These are phyloP conservation scores for Corymbia maculata DNA, from an alignment of 345 rosid species.

Conservation along the genomic window DNA sequence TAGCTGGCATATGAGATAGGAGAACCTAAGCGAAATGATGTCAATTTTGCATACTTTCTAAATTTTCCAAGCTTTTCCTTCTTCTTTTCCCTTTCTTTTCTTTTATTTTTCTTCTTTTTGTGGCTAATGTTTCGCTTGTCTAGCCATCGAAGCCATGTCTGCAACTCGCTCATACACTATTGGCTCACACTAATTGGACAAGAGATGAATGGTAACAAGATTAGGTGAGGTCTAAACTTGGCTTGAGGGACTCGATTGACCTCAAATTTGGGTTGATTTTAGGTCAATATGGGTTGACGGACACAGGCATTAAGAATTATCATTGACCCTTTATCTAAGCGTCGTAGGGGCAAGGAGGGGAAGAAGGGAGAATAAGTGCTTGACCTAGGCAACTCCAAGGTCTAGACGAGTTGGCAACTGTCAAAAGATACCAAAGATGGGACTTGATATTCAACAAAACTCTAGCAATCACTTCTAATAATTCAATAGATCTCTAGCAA, in stretches of 20 bases:
- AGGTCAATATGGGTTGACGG: background rate
- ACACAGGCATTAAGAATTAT: background rate
- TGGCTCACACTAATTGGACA: background rate
- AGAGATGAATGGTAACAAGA: background rate
- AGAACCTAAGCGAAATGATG: accelerated
- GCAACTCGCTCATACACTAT: background rate
- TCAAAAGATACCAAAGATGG: no score
- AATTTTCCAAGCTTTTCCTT: background rate
- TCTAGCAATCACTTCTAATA: no score
- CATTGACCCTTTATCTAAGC: background rate
- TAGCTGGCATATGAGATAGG: background rate
- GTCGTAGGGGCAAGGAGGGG: background rate
- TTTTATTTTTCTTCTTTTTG: accelerated
- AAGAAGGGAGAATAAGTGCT: background rate
- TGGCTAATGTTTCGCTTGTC: background rate
- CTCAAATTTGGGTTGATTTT: background rate
- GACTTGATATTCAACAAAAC: no score
- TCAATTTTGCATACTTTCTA: background rate
- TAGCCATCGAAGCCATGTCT: background rate
- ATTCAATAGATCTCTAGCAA: no score
- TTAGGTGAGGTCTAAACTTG: background rate
- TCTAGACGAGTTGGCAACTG: background rate
- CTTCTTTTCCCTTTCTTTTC: no score
- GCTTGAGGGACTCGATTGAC: background rate
- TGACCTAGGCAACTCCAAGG: background rate